These are phyloP conservation scores for Rhynchospora breviuscula DNA, from an alignment of 176 grass and related monocot genomes.

Conservation along the genomic window DNA sequence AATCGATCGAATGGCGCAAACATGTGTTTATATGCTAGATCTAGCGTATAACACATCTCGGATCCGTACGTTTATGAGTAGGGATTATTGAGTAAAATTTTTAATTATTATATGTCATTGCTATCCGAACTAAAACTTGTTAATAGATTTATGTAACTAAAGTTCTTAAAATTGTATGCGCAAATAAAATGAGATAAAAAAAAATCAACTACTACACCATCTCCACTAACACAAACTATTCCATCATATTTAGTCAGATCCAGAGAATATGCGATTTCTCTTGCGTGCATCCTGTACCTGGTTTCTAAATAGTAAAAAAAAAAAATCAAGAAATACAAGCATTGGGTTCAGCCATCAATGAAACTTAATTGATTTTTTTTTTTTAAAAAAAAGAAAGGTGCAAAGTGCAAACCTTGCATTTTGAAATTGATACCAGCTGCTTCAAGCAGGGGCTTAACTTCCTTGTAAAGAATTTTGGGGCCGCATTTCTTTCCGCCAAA, in stretches of 20 bases:
- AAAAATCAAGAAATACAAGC: background rate
- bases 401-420: conserved; percentile 42
- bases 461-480: conserved; percentile 46
- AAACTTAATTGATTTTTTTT: background rate
- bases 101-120: background rate
- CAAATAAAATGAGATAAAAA: background rate
- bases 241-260: conserved; percentile 54
- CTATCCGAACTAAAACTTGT: background rate
- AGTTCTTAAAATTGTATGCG: background rate
- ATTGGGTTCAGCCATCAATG: background rate
- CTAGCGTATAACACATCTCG: no score
- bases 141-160: background rate
- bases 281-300: conserved; percentile 47
- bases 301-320: conserved; percentile 45
- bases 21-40: no score
- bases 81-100: background rate
- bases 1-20: no score
- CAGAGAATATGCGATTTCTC: conserved; percentile 52
- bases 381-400: background rate
- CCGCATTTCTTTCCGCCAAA: conserved; percentile 64
- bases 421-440: conserved; percentile 45
- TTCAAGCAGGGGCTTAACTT: conserved; percentile 57
- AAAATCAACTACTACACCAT: conserved; percentile 61
- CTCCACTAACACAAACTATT: conserved; percentile 71
- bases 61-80: no score